Conservation (phyloP, 1,139 yeast genomes). For the Suhomyces ambrosiae region DNA sequence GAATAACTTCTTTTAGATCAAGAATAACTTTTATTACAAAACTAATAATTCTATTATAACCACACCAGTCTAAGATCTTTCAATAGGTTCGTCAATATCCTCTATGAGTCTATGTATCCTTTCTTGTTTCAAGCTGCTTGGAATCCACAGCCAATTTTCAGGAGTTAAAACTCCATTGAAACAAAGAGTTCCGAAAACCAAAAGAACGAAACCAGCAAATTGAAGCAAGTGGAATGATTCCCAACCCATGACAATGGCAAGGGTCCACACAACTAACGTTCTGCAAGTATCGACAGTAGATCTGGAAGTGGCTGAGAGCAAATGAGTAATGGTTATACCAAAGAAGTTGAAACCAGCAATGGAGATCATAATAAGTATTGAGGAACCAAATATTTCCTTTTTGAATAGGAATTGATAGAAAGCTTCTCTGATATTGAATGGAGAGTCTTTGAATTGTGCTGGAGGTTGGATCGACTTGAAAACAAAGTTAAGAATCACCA, state of each 20-base stretch:
- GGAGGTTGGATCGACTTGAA: conserved; percentile 38
- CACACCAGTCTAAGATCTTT: too few species aligned
- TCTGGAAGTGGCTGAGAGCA: conserved; percentile 73
- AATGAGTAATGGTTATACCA: conserved; percentile 70
- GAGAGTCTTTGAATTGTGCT: conserved; percentile 41
- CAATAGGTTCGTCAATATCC: conserved; percentile 9
- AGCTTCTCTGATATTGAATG: conserved; percentile 60
- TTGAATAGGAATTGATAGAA: conserved; percentile 51
- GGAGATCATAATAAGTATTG: conserved; percentile 68
- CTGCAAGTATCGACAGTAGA: conserved; percentile 81
- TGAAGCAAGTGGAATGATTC: conserved; percentile 66
- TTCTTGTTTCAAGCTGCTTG: conserved; percentile 22
- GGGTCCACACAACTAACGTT: conserved; percentile 73
- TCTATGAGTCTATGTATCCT: conserved; percentile 4
- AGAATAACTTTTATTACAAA: too few species aligned
- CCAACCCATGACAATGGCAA: conserved; percentile 80
- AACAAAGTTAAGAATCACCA: conserved; percentile 47
- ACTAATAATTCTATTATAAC: too few species aligned
- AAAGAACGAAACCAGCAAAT: conserved; percentile 59
- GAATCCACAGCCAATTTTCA: conserved; percentile 49
- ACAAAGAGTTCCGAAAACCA: conserved; percentile 73
- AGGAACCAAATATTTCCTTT: conserved; percentile 48
- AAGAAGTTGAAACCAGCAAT: conserved; percentile 74
- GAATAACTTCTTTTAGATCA: too few species aligned
- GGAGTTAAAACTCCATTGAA: conserved; percentile 69